phyloP scores from a whole-genome alignment of 2,329 filamentous ascomycete genomes.

The Aspergillus udagawae region DNA sequence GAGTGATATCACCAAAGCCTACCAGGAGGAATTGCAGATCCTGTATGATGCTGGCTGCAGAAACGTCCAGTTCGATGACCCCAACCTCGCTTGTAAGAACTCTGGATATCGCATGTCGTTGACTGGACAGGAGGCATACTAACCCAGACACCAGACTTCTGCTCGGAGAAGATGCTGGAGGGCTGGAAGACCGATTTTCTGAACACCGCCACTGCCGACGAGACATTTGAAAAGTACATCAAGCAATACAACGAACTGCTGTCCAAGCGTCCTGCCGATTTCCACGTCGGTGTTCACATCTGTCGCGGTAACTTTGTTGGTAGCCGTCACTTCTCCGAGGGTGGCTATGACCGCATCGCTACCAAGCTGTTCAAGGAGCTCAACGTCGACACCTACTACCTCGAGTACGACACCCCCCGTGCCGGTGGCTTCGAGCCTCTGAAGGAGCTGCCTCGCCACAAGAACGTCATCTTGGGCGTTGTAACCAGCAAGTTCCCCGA shows the following conservation, averaged over 20 bases:
- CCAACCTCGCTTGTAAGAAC: constrained; percentile 60
- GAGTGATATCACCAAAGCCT: constrained; percentile 61
- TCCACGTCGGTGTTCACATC: constrained; percentile 73
- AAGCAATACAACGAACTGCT: constrained; percentile 71
- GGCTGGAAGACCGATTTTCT: constrained; percentile 65
- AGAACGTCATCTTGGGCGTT: constrained; percentile 61
- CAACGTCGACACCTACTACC: constrained; percentile 64
- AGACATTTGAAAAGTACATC: constrained; percentile 72
- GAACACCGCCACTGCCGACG: constrained; percentile 65
- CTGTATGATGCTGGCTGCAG: constrained; percentile 60
- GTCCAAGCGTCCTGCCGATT: constrained; percentile 59
- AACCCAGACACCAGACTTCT: constrained; percentile 57
- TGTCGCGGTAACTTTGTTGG: constrained; percentile 65
- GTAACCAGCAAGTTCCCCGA: constrained; percentile 61
- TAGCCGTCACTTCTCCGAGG: constrained; percentile 63
- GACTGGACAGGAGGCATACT: neutral
- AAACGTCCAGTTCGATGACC: constrained; percentile 67
- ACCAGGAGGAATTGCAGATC: constrained; percentile 58
- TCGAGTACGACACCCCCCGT: constrained; percentile 65
- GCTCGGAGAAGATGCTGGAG: constrained; percentile 65
- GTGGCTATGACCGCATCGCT: constrained; percentile 64
- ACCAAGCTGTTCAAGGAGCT: constrained; percentile 62
- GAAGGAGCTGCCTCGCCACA: constrained; percentile 56
- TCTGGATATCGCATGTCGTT: constrained; percentile 38
- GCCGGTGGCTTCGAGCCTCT: constrained; percentile 65